A percentile compares a stretch with the other conserved stretches of the same genome.
phyloP scores from a whole-genome alignment of 768 basidiomycete genomes.

The Psilocybe azurescens region DNA sequence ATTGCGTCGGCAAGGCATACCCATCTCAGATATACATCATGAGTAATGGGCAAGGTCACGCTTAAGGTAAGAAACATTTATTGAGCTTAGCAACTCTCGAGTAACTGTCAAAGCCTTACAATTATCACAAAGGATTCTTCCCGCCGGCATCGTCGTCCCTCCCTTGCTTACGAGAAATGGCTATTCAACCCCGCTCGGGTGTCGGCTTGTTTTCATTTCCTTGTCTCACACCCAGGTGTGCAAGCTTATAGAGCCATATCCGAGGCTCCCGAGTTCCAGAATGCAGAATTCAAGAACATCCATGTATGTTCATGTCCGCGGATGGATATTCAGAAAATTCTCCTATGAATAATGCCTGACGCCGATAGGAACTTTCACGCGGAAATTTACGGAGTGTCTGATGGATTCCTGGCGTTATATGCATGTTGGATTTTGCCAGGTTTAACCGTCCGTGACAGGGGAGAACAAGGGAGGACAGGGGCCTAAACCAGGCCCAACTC shows the following conservation, averaged over 20 bases:
- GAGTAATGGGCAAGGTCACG: neutral
- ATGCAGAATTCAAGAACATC: neutral
- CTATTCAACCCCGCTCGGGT: neutral
- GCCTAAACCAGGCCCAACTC: conserved; percentile 59
- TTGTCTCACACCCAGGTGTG: neutral
- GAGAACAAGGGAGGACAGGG: neutral
- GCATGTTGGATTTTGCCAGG: conserved; percentile 43
- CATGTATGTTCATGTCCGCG: neutral
- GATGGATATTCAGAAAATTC: neutral
- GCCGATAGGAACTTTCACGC: neutral
- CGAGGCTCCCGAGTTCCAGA: neutral
- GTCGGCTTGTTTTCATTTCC: neutral
- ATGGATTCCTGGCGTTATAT: neutral
- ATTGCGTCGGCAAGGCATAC: neutral
- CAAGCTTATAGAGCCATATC: neutral
- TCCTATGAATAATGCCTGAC: neutral
- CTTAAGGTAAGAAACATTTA: neutral
- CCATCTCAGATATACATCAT: neutral
- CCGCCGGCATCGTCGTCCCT: conserved; percentile 71
- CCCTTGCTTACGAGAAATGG: conserved; percentile 85
- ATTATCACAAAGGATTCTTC: conserved; percentile 23
- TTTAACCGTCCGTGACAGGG: conserved; percentile 79
- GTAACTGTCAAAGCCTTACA: too few relatives aligned
- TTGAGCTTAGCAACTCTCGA: too few relatives aligned
- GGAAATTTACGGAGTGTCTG: neutral